Conservation (phyloP, 495 filamentous ascomycete genomes). For the Neurospora sp. region DNA sequence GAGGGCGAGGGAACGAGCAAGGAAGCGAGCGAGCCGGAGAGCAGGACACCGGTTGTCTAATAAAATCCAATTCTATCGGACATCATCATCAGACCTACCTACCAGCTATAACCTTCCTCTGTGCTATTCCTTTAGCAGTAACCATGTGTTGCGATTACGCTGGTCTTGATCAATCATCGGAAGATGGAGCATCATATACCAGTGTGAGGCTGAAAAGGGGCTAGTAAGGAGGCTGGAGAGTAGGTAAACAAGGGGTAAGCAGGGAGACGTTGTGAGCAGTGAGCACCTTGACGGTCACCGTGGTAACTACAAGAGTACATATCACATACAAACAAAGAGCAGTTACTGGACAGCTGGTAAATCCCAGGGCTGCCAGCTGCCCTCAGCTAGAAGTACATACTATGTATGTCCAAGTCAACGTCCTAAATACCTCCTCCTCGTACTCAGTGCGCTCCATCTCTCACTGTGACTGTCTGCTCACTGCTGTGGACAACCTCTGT, state of each 20-base stretch:
- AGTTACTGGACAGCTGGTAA: no score
- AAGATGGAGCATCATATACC: neutral
- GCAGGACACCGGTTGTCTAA: neutral
- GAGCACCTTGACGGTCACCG: neutral
- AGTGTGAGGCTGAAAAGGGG: neutral
- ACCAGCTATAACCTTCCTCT: neutral
- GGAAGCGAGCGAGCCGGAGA: neutral
- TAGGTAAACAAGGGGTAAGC: neutral
- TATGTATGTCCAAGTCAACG: neutral
- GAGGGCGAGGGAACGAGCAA: neutral
- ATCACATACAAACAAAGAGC: neutral
- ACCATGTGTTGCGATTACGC: neutral
- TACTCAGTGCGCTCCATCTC: neutral
- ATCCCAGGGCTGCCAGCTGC: no score
- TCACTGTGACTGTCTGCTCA: neutral
- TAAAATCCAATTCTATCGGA: neutral
- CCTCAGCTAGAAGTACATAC: no score
- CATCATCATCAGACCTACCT: neutral
- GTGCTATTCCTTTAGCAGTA: neutral
- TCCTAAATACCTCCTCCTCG: neutral
- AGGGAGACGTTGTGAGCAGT: neutral
- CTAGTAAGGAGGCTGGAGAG: neutral
- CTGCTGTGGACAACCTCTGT: neutral
- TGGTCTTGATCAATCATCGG: neutral
- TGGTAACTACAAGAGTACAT: neutral